phyloP scores from a whole-genome alignment of 805 yeast genomes.

The Huiozyma naganishii region DNA sequence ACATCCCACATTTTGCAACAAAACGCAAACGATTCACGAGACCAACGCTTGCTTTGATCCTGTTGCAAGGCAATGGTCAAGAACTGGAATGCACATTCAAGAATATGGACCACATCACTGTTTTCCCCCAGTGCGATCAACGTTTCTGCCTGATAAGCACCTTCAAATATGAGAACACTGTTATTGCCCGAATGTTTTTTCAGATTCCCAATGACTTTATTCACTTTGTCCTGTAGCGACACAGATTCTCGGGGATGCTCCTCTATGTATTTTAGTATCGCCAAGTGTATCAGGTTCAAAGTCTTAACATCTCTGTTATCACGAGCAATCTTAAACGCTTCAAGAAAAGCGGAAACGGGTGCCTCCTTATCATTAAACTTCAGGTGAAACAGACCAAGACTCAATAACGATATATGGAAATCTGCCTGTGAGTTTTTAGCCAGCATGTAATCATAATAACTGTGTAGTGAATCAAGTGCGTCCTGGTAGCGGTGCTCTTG shows the following conservation, averaged over 20 bases:
- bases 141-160: constrained; percentile 58
- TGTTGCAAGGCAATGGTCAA: constrained; percentile 44
- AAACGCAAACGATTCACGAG: not conserved
- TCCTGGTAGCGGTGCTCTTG: constrained; percentile 17
- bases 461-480: constrained; percentile 43
- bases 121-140: constrained; percentile 44
- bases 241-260: constrained; percentile 50
- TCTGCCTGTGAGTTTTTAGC: constrained; percentile 50
- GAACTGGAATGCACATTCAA: constrained; percentile 51
- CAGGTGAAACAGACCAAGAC: constrained; percentile 61
- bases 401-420: constrained; percentile 68
- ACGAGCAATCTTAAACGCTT: constrained; percentile 79
- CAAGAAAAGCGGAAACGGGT: constrained; percentile 72
- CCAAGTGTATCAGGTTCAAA: constrained; percentile 57
- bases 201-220: constrained; percentile 52
- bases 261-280: constrained; percentile 63
- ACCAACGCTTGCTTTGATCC: constrained; percentile 3
- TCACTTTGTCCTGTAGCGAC: constrained; percentile 45
- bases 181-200: constrained; percentile 24
- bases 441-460: constrained; percentile 66
- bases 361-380: constrained; percentile 54
- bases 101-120: constrained; percentile 32
- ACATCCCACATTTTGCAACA: constrained; percentile 11
- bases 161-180: constrained; percentile 31
- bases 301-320: constrained; percentile 71